A percentile compares a stretch with the other conserved stretches of the same genome.
These are phyloP conservation scores for Plasmodium knowlesi DNA, from an alignment of 169 alveolate species.

Conservation along the genomic window DNA sequence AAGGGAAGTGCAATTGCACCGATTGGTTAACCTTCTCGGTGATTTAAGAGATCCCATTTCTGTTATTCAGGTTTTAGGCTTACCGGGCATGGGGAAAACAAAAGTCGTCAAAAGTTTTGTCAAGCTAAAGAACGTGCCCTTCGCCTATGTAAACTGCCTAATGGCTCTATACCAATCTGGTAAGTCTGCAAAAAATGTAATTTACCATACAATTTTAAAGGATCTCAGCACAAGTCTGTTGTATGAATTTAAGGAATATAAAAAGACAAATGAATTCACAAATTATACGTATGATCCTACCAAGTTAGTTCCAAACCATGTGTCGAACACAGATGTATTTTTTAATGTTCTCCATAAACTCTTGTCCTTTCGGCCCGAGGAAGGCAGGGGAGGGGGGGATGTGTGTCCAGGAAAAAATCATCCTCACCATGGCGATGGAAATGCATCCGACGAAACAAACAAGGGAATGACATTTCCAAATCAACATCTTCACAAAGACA, in stretches of 20 bases:
- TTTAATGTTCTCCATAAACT: slow-evolving; percentile 64
- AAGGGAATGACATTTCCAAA: background rate
- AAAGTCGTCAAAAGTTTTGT: slow-evolving; percentile 60
- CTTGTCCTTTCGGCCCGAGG: slow-evolving; percentile 53
- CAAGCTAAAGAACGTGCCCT: slow-evolving; percentile 54
- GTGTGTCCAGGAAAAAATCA: background rate
- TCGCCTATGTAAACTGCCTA: slow-evolving; percentile 73
- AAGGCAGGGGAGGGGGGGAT: background rate
- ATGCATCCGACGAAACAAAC: background rate
- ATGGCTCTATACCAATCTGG: slow-evolving; percentile 77
- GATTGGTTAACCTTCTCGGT: slow-evolving; percentile 48
- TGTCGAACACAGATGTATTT: slow-evolving; percentile 58
- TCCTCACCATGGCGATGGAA: background rate
- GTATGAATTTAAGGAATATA: slow-evolving; percentile 66
- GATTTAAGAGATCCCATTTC: slow-evolving; percentile 74
- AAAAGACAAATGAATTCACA: slow-evolving; percentile 18
- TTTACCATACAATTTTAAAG: slow-evolving; percentile 66
- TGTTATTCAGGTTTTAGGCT: slow-evolving; percentile 57
- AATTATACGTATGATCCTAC: slow-evolving; percentile 69
- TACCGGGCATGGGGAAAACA: slow-evolving; percentile 77
- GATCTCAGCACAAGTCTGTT: slow-evolving; percentile 61
- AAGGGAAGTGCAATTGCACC: slow-evolving; percentile 74
- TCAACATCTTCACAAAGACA: slow-evolving; percentile 29
- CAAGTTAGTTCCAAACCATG: slow-evolving; percentile 64
- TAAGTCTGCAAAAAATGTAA: slow-evolving; percentile 68